Evolutionary conservation across 208 protist genomes (phyloP).

Genomic region (Wallacemonas sp.): DNA sequence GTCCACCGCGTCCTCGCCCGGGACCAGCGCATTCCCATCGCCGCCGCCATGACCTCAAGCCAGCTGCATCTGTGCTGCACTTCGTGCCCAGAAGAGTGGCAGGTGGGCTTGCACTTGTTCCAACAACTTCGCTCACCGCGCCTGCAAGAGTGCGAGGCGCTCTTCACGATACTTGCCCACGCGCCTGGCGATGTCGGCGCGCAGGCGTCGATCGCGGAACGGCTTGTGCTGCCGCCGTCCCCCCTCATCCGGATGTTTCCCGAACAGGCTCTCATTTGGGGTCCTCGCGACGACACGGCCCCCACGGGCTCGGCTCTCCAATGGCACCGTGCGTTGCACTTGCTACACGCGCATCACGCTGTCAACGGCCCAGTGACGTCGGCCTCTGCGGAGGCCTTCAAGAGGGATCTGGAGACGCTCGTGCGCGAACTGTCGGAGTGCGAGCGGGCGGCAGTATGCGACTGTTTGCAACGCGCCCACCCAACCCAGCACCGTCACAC

Average conservation of each 20-base stretch:
- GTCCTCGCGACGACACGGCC: neutral
- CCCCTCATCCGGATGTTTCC: neutral
- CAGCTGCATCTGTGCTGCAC: slow-evolving; percentile 28
- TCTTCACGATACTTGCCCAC: slow-evolving; percentile 1
- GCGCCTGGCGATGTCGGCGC: neutral
- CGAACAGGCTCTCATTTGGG: slow-evolving; percentile 7
- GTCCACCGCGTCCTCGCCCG: slow-evolving; percentile 37
- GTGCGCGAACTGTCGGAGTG: no score
- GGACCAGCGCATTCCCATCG: slow-evolving; percentile 44
- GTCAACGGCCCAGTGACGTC: no score
- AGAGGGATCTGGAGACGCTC: no score
- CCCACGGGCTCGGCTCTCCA: neutral
- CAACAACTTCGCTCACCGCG: slow-evolving; percentile 46
- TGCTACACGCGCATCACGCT: slow-evolving; percentile 20
- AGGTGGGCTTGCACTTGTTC: slow-evolving; percentile 58
- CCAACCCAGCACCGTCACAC: no score
- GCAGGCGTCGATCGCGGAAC: no score
- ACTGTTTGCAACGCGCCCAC: no score
- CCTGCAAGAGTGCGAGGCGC: slow-evolving; percentile 34
- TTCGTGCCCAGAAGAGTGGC: slow-evolving; percentile 29
- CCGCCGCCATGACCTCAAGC: slow-evolving; percentile 43
- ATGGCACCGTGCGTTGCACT: slow-evolving; percentile 26
- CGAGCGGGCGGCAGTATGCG: no score
- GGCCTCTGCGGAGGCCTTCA: no score
- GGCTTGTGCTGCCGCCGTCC: neutral